These are phyloP conservation scores for Pisolithus thermaeus DNA, from an alignment of 1,284 basidiomycete genomes.

Conservation along the genomic window DNA sequence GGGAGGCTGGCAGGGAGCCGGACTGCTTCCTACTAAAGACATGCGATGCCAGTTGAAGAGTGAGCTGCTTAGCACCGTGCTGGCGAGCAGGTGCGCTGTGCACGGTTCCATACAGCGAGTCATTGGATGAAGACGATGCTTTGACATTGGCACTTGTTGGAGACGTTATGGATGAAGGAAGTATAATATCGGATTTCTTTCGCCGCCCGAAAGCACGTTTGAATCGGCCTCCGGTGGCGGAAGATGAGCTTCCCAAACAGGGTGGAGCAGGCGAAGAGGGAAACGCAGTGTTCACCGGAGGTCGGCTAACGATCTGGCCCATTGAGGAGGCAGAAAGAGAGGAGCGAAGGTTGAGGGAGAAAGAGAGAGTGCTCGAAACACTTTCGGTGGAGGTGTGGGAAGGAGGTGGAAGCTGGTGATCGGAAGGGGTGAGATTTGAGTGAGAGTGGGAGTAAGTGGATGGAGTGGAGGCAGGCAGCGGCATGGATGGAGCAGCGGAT, in stretches of 20 bases:
- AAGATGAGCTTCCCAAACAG: slow-evolving; percentile 15
- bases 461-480: slow-evolving; percentile 32
- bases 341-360: slow-evolving; percentile 30
- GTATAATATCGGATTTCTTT: slow-evolving; percentile 55
- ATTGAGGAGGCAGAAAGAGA: slow-evolving; percentile 30
- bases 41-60: slow-evolving; percentile 36
- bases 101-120: slow-evolving; percentile 18
- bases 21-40: slow-evolving; percentile 35
- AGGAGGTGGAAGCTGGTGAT: slow-evolving; percentile 34
- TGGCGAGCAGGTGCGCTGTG: slow-evolving; percentile 20
- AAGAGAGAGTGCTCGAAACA: slow-evolving; percentile 30
- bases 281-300: slow-evolving; percentile 22
- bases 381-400: slow-evolving; percentile 32
- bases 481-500: slow-evolving; percentile 35
- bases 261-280: slow-evolving; percentile 27
- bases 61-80: slow-evolving; percentile 27
- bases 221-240: slow-evolving; percentile 44
- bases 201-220: slow-evolving; percentile 60
- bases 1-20: slow-evolving; percentile 23
- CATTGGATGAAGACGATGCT: slow-evolving; percentile 18
- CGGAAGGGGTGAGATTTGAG: slow-evolving; percentile 37
- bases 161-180: slow-evolving; percentile 15
- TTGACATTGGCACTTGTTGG: slow-evolving; percentile 26
- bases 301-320: slow-evolving; percentile 36
- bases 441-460: slow-evolving; percentile 28